Conservation (phyloP, 345 rosid genomes). For the Limnanthes douglasii region DNA sequence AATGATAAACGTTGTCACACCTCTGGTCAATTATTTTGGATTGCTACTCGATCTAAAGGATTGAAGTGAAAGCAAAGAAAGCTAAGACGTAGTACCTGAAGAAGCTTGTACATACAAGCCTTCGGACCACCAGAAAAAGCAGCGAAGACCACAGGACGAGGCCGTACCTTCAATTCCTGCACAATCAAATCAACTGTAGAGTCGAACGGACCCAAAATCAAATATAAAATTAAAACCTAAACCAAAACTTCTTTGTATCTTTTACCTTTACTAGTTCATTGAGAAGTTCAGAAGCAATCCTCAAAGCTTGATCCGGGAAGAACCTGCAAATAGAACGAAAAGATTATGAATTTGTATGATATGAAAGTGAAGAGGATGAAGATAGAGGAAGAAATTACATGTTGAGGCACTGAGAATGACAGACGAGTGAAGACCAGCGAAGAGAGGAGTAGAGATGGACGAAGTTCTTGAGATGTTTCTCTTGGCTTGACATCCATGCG, state of each 20-base stretch:
- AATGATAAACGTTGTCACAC: slow-evolving; percentile 2
- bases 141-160: slow-evolving; percentile 65
- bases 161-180: slow-evolving; percentile 65
- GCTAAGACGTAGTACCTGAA: slow-evolving; percentile 40
- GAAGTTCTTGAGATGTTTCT: slow-evolving; percentile 48
- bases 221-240: background rate
- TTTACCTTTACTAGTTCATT: slow-evolving; percentile 55
- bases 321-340: slow-evolving; percentile 35
- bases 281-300: slow-evolving; percentile 44
- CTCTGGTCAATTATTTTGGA: background rate
- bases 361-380: background rate
- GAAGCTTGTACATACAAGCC: slow-evolving; percentile 85
- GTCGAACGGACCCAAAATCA: slow-evolving; percentile 1
- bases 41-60: background rate
- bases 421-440: slow-evolving; percentile 65
- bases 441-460: slow-evolving; percentile 53
- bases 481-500: slow-evolving; percentile 86
- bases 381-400: slow-evolving; percentile 17
- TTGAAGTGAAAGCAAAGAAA: background rate
- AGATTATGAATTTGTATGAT: background rate
- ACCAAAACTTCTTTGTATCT: background rate
- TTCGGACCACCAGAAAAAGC: slow-evolving; percentile 91
- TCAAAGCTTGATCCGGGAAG: slow-evolving; percentile 65
- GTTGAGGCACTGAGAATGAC: slow-evolving; percentile 79
- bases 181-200: slow-evolving; percentile 2